Conservation (phyloP, 2,329 filamentous ascomycete genomes). For the Pestalotiopsis sp. region DNA sequence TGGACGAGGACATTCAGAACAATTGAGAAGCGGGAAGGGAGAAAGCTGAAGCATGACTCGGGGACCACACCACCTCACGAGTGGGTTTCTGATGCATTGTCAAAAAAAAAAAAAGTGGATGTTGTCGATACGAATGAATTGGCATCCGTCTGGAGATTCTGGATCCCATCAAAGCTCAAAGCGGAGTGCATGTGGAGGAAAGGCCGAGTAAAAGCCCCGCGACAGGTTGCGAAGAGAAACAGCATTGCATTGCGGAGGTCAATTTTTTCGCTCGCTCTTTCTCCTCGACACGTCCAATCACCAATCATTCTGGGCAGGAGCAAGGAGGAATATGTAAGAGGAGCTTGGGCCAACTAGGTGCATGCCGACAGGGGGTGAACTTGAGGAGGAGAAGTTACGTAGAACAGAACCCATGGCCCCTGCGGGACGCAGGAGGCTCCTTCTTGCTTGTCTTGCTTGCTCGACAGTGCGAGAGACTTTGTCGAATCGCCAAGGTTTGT, state of each 20-base stretch:
- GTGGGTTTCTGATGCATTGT: not conserved
- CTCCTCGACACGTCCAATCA: not conserved
- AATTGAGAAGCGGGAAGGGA: not conserved
- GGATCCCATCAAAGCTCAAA: not conserved
- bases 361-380: not conserved
- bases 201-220: no score
- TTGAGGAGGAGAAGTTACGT: not conserved
- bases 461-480: not conserved
- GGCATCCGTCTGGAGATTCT: not conserved
- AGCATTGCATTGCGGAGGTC: no score
- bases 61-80: not conserved
- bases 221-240: no score
- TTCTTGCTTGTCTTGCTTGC: not conserved
- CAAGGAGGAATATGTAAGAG: not conserved
- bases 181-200: not conserved
- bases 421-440: not conserved
- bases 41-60: not conserved
- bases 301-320: not conserved
- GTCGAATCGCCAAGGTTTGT: not conserved
- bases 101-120: not conserved
- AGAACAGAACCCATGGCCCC: not conserved
- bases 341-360: not conserved
- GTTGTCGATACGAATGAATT: not conserved
- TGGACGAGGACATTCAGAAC: not conserved
- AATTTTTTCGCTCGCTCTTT: not conserved